phyloP scores from a whole-genome alignment of 345 rosid species.

The Excoecaria agallocha region DNA sequence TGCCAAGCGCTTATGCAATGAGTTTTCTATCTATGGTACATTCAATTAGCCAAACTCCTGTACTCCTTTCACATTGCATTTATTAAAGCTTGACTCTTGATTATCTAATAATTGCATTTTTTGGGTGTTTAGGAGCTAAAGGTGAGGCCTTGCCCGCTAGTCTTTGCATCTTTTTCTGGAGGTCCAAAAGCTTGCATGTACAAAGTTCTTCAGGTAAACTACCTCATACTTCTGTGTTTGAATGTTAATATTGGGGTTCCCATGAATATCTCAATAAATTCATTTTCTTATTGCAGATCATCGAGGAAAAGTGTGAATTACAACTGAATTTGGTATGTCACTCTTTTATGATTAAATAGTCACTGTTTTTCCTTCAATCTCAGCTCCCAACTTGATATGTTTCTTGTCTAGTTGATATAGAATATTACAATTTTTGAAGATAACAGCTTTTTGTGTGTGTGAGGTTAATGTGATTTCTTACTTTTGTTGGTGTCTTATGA shows the following conservation, averaged over 20 bases:
- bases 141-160: slow-evolving; percentile 66
- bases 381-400: neutral
- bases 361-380: neutral
- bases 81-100: neutral
- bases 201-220: slow-evolving; percentile 80
- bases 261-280: neutral
- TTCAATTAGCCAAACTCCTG: neutral
- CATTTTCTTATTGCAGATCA: slow-evolving; percentile 51
- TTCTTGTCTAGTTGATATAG: neutral
- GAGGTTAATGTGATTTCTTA: neutral
- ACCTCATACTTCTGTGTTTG: neutral
- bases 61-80: slow-evolving; percentile 1
- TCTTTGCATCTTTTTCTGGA: slow-evolving; percentile 83
- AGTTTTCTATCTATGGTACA: neutral
- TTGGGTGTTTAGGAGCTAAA: slow-evolving; percentile 60
- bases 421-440: neutral
- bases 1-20: neutral
- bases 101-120: slow-evolving; percentile 11
- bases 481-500: neutral
- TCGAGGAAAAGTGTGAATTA: slow-evolving; percentile 56
- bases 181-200: slow-evolving; percentile 93
- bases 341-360: neutral
- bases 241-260: neutral
- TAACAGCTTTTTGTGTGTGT: neutral
- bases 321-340: slow-evolving; percentile 48